A percentile compares a stretch with the other conserved stretches of the same genome.
These are phyloP conservation scores for Mortierella sp. DNA, from an alignment of 371 early-diverging fungal genomes.

Conservation along the genomic window DNA sequence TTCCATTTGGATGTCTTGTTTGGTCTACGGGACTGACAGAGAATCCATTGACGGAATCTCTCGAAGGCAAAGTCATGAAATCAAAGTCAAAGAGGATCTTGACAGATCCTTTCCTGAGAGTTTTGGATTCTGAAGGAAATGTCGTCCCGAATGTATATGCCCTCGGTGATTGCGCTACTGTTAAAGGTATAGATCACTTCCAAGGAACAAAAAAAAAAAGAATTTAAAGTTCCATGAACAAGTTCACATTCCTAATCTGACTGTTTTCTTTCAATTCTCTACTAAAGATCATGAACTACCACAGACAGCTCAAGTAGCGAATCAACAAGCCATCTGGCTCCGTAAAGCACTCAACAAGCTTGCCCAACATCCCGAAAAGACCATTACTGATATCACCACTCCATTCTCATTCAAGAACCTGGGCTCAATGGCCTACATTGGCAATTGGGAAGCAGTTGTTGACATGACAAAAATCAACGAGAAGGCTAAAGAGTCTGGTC, in stretches of 20 bases:
- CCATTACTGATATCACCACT: conserved; percentile 22
- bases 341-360: conserved; percentile 60
- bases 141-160: conserved; percentile 67
- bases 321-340: conserved; percentile 81
- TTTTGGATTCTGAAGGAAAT: conserved; percentile 66
- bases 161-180: conserved; percentile 86
- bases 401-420: conserved; percentile 59
- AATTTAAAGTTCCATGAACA: neutral
- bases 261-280: neutral
- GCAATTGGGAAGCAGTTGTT: conserved; percentile 67
- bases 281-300: conserved; percentile 66
- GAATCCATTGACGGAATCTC: conserved; percentile 67
- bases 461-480: conserved; percentile 61
- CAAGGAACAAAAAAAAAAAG: conserved; percentile 5
- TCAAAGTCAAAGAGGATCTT: conserved; percentile 63
- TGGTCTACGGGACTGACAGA: conserved; percentile 83
- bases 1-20: conserved; percentile 59
- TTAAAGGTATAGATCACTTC: conserved; percentile 54
- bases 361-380: conserved; percentile 53
- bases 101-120: conserved; percentile 74
- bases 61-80: conserved; percentile 61
- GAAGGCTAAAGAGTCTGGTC: conserved; percentile 63
- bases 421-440: conserved; percentile 70
- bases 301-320: conserved; percentile 88
- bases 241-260: neutral